These are phyloP conservation scores for Yueomyces sp. DNA, from an alignment of 805 yeast genomes.

Conservation along the genomic window DNA sequence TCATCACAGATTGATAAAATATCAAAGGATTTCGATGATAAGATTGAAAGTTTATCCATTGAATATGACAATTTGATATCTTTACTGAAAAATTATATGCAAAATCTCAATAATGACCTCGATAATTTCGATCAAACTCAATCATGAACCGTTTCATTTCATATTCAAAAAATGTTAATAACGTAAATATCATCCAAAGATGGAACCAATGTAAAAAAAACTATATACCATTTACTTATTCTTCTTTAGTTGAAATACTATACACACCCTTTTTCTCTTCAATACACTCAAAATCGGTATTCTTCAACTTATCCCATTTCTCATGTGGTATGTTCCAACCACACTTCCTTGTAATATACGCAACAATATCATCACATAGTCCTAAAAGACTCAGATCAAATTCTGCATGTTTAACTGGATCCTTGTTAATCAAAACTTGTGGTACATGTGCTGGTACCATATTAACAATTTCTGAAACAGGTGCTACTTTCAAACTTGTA, in stretches of 20 bases:
- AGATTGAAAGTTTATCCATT: too few species aligned
- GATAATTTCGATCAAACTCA: too few species aligned
- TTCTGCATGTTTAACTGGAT: slow-evolving; percentile 59
- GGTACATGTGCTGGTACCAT: slow-evolving; percentile 62
- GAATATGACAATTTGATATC: too few species aligned
- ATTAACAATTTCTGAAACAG: slow-evolving; percentile 80
- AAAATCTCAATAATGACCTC: too few species aligned
- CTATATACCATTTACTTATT: too few species aligned
- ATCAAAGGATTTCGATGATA: too few species aligned
- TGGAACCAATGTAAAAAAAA: too few species aligned
- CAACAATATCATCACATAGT: slow-evolving; percentile 70
- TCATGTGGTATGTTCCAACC: slow-evolving; percentile 50
- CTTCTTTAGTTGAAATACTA: not conserved
- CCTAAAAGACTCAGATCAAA: slow-evolving; percentile 73
- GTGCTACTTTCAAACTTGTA: slow-evolving; percentile 83
- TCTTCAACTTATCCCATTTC: slow-evolving; percentile 27
- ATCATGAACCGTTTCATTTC: too few species aligned
- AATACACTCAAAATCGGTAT: slow-evolving; percentile 8
- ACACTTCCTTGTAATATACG: slow-evolving; percentile 42
- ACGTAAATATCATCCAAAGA: too few species aligned
- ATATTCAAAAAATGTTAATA: too few species aligned
- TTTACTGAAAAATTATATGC: too few species aligned
- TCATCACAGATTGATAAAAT: too few species aligned
- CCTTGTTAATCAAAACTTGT: slow-evolving; percentile 66
- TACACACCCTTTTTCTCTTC: slow-evolving; percentile 22